Evolutionary conservation across 768 basidiomycete genomes (phyloP).

Genomic region (Tulasnella calospora): DNA sequence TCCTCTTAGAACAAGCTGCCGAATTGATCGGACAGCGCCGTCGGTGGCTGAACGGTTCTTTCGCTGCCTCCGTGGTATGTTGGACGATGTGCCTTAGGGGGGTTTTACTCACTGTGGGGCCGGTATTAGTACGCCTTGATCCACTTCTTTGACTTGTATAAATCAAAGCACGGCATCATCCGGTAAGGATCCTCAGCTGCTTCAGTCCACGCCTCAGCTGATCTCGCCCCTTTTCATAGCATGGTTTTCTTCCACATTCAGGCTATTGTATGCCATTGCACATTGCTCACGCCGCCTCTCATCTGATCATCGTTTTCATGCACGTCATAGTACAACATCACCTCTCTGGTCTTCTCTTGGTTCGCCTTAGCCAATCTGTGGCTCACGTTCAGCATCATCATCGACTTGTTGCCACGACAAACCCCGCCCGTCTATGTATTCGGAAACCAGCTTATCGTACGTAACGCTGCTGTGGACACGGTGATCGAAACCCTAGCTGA

Average conservation of each 20-base stretch:
- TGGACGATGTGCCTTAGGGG: not conserved
- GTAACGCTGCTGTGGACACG: constrained; percentile 35
- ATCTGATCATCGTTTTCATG: constrained; percentile 6
- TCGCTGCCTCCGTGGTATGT: constrained; percentile 83
- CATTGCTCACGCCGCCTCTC: constrained; percentile 30
- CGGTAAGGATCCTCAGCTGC: constrained; percentile 33
- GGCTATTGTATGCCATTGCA: constrained; percentile 56
- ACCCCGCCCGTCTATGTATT: constrained; percentile 52
- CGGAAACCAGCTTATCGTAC: constrained; percentile 62
- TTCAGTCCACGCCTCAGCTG: not conserved
- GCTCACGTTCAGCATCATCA: constrained; percentile 94
- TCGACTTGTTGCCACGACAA: constrained; percentile 67
- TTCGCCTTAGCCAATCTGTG: constrained; percentile 89
- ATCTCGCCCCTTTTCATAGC: constrained; percentile 36
- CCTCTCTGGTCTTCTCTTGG: constrained; percentile 85
- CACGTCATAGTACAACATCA: constrained; percentile 67
- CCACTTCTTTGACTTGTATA: constrained; percentile 86
- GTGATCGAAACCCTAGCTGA: not conserved
- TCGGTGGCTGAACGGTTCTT: constrained; percentile 95
- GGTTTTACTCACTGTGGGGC: not conserved
- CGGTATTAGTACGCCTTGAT: constrained; percentile 71
- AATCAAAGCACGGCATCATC: constrained; percentile 77
- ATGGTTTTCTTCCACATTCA: constrained; percentile 98
- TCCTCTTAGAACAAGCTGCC: constrained; percentile 59
- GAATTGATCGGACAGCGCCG: constrained; percentile 94